These are phyloP conservation scores for Phragmites australis DNA, from an alignment of 176 grass and related monocot genomes.

Conservation along the genomic window DNA sequence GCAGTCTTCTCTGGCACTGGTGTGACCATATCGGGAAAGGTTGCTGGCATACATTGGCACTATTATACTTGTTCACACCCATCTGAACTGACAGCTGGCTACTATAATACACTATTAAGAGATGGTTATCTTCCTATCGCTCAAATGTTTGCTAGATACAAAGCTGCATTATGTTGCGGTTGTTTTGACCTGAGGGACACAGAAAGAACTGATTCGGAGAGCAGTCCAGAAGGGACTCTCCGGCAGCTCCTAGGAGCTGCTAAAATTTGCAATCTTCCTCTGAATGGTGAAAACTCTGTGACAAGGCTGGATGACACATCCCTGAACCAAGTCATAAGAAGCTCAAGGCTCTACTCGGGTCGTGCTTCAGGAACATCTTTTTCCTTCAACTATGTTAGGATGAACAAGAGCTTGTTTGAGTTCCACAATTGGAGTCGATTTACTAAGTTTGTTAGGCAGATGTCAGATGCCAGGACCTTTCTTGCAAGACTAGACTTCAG, in stretches of 20 bases:
- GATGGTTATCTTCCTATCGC: conserved; percentile 76
- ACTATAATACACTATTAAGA: conserved; percentile 74
- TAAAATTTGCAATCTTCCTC: conserved; percentile 56
- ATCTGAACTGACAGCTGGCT: conserved; percentile 74
- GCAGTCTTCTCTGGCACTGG: conserved; percentile 55
- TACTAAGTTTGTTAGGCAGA: conserved; percentile 71
- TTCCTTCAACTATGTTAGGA: conserved; percentile 84
- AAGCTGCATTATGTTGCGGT: conserved; percentile 50
- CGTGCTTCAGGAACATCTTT: conserved; percentile 54
- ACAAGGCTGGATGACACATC: conserved; percentile 57
- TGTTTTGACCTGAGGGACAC: conserved; percentile 66
- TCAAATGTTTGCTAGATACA: conserved; percentile 65
- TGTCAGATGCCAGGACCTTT: conserved; percentile 69
- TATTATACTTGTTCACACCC: conserved; percentile 63
- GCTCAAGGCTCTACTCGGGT: conserved; percentile 61
- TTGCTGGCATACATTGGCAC: conserved; percentile 73
- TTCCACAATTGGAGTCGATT: conserved; percentile 67
- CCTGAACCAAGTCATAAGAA: conserved; percentile 65
- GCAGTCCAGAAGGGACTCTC: conserved; percentile 74
- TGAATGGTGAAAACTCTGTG: conserved; percentile 65
- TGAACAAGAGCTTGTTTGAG: conserved; percentile 73
- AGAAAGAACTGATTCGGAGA: conserved; percentile 43
- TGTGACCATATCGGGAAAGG: conserved; percentile 61
- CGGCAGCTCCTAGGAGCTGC: conserved; percentile 57
- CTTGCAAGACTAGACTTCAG: conserved; percentile 60